Base-by-base conservation (phyloP, 2,329 filamentous ascomycete genomes). In the Trichophyton benhamiae region DNA sequence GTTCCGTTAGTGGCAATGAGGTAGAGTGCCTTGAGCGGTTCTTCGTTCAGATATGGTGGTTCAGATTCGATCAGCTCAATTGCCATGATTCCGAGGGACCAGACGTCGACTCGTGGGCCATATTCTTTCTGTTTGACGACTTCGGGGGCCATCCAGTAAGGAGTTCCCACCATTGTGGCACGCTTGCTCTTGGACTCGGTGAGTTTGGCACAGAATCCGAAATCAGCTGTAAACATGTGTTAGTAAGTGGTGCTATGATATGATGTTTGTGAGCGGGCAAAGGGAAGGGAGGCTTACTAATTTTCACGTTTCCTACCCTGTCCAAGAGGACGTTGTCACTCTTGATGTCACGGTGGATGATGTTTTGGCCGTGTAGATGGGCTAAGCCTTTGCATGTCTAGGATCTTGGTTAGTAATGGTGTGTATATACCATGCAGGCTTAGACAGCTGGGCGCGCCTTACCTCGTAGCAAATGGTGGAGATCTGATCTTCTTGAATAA, bases 1-100 rank as follows among this genome's bases (percentile, higher is more conserved):
- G 94, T 97, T 67, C 94, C 94, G 77, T 97, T 97, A 61, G 94
- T 99, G 57, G 94, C 94, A 72, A 99, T 99, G 64, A 99, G 83
- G 74, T 96, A 99, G 55, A 99, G 82, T 6, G 94, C 94, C 80
- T 97, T 97, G 61, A 99, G 83, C 0, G 94, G 94, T 75, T 97
- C 92, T 76, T 97, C 94, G 76, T 97, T 97, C 42, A 97, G 83
- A 74, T 99, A 99, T 0, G 94, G 94, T 4, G 94, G 94, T 75
- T 99, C 94, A 17, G 90, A 95, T 74, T 99, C 94, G 71, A 97
- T 97, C 94, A 99, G 96, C 77, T 99, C 94, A 70, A 99, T 97
- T 25, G 94, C 92, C 94, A 97, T 99, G 77, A 99, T 99, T 71
- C 94, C 94, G 64, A 99, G 80, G 33, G 91, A 96, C 94, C 94